Conservation (phyloP, 495 filamentous ascomycete species). For the Jackrogersella multiformis region DNA sequence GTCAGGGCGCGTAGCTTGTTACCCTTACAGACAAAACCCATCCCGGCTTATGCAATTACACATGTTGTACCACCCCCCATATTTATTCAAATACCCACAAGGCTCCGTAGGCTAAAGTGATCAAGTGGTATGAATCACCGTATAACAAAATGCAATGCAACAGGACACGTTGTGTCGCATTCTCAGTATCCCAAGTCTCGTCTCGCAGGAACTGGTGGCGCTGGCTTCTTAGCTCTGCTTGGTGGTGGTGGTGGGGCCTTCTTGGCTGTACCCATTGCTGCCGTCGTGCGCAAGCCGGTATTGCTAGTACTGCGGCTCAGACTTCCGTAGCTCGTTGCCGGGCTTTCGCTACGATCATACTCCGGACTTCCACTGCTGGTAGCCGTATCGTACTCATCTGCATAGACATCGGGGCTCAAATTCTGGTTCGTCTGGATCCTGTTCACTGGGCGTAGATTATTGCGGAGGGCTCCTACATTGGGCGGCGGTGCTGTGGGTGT, state of each 20-base stretch:
- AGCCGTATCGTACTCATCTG: conserved; percentile 70
- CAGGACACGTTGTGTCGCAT: background rate
- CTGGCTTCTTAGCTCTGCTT: conserved; percentile 79
- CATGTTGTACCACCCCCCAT: background rate
- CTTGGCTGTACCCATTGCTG: conserved; percentile 55
- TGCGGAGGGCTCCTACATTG: conserved; percentile 50
- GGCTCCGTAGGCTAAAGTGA: no score
- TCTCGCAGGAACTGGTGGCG: conserved; percentile 67
- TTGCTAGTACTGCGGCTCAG: conserved; percentile 63
- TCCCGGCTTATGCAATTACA: conserved; percentile 28
- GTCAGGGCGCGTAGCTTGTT: background rate
- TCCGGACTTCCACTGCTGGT: conserved; percentile 67
- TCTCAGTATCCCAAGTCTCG: conserved; percentile 49
- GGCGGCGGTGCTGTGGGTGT: conserved; percentile 43
- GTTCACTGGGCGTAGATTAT: conserved; percentile 54
- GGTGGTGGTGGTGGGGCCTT: conserved; percentile 84
- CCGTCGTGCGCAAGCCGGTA: conserved; percentile 53
- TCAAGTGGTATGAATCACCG: background rate
- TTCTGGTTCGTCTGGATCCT: conserved; percentile 64
- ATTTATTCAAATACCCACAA: background rate
- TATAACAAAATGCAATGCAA: background rate
- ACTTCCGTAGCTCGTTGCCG: conserved; percentile 70
- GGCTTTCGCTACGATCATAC: conserved; percentile 67
- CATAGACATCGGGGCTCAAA: conserved; percentile 66
- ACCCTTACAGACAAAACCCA: background rate